Percentiles rank a stretch among this genome's conserved stretches.
phyloP scores from a whole-genome alignment of 2,329 filamentous ascomycete genomes.

The Anisogramma anomala region DNA sequence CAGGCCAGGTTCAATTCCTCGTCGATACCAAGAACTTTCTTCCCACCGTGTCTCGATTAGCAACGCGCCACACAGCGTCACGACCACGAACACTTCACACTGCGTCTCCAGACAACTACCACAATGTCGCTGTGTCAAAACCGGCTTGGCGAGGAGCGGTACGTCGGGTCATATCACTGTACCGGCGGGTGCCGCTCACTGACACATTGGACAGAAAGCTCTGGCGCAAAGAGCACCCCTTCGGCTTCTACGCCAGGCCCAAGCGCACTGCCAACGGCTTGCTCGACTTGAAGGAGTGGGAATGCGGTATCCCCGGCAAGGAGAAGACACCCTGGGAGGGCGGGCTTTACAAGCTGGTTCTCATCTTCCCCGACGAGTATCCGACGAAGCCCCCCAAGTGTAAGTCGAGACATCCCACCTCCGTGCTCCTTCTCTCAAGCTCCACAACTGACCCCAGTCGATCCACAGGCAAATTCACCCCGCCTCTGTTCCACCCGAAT shows the following conservation, averaged over 20 bases:
- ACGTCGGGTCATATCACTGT: conserved; percentile 24
- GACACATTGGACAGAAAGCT: conserved; percentile 59
- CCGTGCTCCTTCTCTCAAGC: background rate
- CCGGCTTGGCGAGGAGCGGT: conserved; percentile 80
- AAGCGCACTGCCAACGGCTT: conserved; percentile 66
- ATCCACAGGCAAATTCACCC: conserved; percentile 76
- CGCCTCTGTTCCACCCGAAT: conserved; percentile 94
- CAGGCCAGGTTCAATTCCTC: no score
- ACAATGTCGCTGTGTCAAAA: conserved; percentile 81
- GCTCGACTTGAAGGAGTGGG: conserved; percentile 89
- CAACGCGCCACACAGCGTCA: no score
- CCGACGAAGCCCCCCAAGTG: conserved; percentile 98
- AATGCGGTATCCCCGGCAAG: conserved; percentile 92
- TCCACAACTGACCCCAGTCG: background rate
- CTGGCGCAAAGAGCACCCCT: conserved; percentile 94
- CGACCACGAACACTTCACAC: no score
- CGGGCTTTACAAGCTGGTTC: conserved; percentile 89
- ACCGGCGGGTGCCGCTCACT: background rate
- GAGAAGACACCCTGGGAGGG: conserved; percentile 96
- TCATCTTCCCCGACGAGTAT: conserved; percentile 93
- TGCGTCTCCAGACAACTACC: background rate
- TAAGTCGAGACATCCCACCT: conserved; percentile 36
- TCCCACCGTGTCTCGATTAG: no score
- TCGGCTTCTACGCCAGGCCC: conserved; percentile 92
- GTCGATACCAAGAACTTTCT: no score